Evolutionary conservation across 495 filamentous ascomycete genomes (phyloP).

Genomic region (Echria macrotheca): DNA sequence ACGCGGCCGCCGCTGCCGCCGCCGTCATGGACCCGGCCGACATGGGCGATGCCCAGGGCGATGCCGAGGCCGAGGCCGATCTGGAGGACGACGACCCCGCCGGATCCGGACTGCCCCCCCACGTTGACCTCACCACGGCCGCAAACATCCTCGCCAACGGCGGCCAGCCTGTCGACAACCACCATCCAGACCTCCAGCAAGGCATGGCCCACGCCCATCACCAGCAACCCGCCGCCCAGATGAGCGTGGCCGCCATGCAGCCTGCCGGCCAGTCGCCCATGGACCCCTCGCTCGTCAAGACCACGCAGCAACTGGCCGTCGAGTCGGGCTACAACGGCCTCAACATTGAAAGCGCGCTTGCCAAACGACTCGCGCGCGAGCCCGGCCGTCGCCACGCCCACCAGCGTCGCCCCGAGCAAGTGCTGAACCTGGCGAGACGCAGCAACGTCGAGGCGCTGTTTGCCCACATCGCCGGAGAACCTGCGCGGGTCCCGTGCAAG

Average conservation of each 20-base stretch:
- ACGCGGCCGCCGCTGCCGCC: constrained; percentile 34
- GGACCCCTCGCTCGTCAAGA: constrained; percentile 27
- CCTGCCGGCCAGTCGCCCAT: constrained; percentile 26
- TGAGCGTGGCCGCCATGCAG: constrained; percentile 23
- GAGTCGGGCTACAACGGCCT: constrained; percentile 38
- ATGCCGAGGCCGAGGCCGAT: constrained; percentile 29
- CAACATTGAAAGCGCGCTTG: constrained; percentile 42
- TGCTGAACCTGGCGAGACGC: constrained; percentile 38
- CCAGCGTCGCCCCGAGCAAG: constrained; percentile 42
- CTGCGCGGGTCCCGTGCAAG: constrained; percentile 41
- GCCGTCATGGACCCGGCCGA: constrained; percentile 32
- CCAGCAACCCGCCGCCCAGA: constrained; percentile 19
- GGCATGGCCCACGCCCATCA: constrained; percentile 11
- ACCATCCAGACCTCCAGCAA: constrained; percentile 9
- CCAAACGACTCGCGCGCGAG: constrained; percentile 40
- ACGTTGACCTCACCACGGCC: constrained; percentile 27
- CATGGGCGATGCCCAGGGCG: constrained; percentile 24
- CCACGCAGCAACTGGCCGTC: constrained; percentile 37
- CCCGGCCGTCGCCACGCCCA: constrained; percentile 39
- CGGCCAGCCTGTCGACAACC: constrained; percentile 20
- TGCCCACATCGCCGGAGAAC: constrained; percentile 42
- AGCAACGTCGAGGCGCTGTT: constrained; percentile 49
- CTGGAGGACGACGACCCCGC: constrained; percentile 25
- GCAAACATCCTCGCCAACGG: constrained; percentile 29
- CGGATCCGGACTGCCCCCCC: constrained; percentile 18